A percentile compares a stretch with the other conserved stretches of the same genome.
These are phyloP conservation scores for Solanum hybrid DNA, from an alignment of 305 asterid genomes.

Conservation along the genomic window DNA sequence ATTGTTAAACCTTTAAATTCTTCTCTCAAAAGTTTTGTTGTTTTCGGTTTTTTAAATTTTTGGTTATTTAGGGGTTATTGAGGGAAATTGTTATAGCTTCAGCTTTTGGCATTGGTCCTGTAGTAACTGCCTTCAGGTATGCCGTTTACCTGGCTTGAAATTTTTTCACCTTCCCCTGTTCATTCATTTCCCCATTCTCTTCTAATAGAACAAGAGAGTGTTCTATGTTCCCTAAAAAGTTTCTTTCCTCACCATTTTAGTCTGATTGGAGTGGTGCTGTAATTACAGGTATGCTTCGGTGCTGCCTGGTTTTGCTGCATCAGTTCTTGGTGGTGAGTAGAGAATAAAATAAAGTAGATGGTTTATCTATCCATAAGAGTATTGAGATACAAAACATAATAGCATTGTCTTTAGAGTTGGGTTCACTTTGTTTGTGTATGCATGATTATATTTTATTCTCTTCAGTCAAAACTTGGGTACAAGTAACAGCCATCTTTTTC, in stretches of 20 bases:
- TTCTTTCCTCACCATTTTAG: background rate
- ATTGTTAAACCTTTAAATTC: background rate
- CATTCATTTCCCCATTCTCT: background rate
- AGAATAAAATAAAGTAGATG: background rate
- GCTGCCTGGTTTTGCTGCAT: constrained; percentile 38
- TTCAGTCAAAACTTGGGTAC: background rate
- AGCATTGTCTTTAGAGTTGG: background rate
- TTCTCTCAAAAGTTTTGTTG: background rate
- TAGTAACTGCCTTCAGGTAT: constrained; percentile 36
- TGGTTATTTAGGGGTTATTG: constrained; percentile 24
- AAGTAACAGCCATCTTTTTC: background rate
- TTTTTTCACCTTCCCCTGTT: background rate
- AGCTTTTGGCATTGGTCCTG: constrained; percentile 29
- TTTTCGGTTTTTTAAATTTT: background rate
- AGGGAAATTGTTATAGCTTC: constrained; percentile 36
- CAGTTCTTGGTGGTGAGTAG: constrained; percentile 40
- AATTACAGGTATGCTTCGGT: constrained; percentile 35
- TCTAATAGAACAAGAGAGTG: background rate
- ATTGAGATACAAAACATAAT: background rate
- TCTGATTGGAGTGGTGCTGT: background rate
- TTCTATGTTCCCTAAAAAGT: background rate
- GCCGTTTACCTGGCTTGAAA: background rate
- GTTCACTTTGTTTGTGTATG: background rate
- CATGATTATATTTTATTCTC: background rate
- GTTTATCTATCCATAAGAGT: background rate